A percentile compares a stretch with the other conserved stretches of the same genome.
Conservation (phyloP, 179 eudicot genomes). For the Silene noctiflora region DNA sequence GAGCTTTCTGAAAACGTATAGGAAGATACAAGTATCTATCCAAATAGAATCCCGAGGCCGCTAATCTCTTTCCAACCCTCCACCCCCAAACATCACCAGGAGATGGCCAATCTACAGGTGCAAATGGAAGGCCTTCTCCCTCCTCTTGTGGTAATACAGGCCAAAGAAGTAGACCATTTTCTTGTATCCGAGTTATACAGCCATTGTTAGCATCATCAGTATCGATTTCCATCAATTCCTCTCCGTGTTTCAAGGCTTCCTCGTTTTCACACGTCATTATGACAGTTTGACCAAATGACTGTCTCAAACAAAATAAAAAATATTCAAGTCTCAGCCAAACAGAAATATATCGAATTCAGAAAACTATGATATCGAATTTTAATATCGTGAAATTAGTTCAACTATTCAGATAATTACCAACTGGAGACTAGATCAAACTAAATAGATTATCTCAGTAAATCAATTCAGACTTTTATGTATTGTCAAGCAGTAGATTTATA, state of each 20-base stretch:
- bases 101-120: constrained; percentile 74
- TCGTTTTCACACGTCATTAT: constrained; percentile 27
- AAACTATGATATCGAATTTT: background rate
- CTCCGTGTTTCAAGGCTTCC: constrained; percentile 26
- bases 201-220: constrained; percentile 44
- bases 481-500: background rate
- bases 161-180: constrained; percentile 58
- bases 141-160: constrained; percentile 52
- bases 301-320: constrained; percentile 6
- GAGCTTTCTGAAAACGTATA: constrained; percentile 33
- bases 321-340: background rate
- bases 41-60: constrained; percentile 43
- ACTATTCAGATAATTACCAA: background rate
- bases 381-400: background rate
- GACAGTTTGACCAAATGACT: constrained; percentile 17
- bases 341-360: background rate
- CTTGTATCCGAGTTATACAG: constrained; percentile 30
- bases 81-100: constrained; percentile 92
- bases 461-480: background rate
- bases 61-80: constrained; percentile 56
- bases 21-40: constrained; percentile 71
- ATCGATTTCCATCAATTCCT: constrained; percentile 64
- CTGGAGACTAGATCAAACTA: no score
- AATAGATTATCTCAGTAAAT: background rate
- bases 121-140: constrained; percentile 91